Conservation (phyloP, 2,329 filamentous ascomycete species). For the Verticillium isaacii region DNA sequence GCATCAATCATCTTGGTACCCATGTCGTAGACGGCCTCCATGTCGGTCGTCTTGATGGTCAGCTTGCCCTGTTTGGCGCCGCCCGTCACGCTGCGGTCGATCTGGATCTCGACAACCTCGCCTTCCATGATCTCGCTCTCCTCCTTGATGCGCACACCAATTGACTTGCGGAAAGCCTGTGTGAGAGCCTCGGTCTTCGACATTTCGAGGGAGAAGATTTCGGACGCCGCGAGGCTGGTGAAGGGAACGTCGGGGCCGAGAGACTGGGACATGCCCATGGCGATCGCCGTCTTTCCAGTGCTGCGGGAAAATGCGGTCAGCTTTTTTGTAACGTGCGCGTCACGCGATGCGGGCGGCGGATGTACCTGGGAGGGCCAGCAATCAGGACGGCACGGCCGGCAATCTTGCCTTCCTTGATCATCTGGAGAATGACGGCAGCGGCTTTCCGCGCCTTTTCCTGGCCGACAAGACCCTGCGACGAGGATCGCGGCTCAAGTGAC, state of each 20-base stretch:
- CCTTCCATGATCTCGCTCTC: conserved; percentile 99
- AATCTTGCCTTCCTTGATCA: conserved; percentile 99
- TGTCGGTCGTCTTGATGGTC: conserved; percentile 98
- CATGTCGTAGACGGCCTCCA: conserved; percentile 99
- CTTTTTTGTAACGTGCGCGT: not conserved
- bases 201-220: conserved; percentile 99
- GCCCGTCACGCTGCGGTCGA: conserved; percentile 92
- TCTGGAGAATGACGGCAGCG: conserved; percentile 91
- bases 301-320: conserved; percentile 34
- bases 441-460: conserved; percentile 97
- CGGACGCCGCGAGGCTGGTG: conserved; percentile 89
- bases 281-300: conserved; percentile 97
- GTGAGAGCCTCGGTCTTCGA: conserved; percentile 98
- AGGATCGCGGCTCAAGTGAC: conserved; percentile 77
- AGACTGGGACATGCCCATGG: conserved; percentile 98
- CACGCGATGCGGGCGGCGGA: not conserved
- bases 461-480: conserved; percentile 90
- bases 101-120: conserved; percentile 98
- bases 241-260: conserved; percentile 93
- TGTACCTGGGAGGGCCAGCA: conserved; percentile 80
- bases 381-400: conserved; percentile 92
- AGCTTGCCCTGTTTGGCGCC: conserved; percentile 98
- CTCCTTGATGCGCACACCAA: conserved; percentile 96
- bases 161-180: conserved; percentile 98
- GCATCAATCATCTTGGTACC: conserved; percentile 99